These are phyloP conservation scores for Streptanthus diversifolius DNA, from an alignment of 345 rosid genomes.

Conservation along the genomic window DNA sequence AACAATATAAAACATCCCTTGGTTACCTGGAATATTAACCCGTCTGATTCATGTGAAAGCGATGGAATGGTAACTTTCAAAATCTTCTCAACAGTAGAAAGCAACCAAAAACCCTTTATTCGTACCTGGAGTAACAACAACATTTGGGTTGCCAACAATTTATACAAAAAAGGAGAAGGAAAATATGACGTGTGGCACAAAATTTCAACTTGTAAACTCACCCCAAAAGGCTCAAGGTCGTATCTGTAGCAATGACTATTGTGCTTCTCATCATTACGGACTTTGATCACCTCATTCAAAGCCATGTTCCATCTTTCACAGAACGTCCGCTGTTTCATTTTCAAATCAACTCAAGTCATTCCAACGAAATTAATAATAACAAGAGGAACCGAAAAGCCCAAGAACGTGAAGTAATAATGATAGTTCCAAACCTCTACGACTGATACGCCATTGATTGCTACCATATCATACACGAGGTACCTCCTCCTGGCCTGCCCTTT, in stretches of 20 bases:
- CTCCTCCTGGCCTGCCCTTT: constrained; percentile 80
- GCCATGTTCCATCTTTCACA: constrained; percentile 84
- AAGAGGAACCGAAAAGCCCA: background rate
- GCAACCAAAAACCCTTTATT: constrained; percentile 85
- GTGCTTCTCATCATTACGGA: constrained; percentile 62
- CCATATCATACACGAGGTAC: constrained; percentile 92
- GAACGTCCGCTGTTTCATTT: constrained; percentile 80
- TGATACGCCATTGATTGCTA: constrained; percentile 68
- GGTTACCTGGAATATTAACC: constrained; percentile 89
- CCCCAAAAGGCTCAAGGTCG: constrained; percentile 92
- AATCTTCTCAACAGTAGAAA: constrained; percentile 78
- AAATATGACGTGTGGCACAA: background rate
- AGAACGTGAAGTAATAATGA: background rate
- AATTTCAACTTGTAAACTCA: constrained; percentile 42
- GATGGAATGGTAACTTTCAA: constrained; percentile 68
- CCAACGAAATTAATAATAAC: background rate
- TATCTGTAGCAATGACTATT: constrained; percentile 70
- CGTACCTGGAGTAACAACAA: constrained; percentile 62
- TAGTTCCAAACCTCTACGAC: constrained; percentile 64
- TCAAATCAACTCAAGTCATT: background rate
- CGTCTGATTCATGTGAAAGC: constrained; percentile 98
- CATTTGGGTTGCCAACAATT: background rate
- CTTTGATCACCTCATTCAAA: constrained; percentile 61
- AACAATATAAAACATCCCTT: background rate
- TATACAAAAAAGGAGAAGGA: background rate